Conservation (phyloP, 2,329 filamentous ascomycete genomes). For the Dothidotthia symphoricarpi region DNA sequence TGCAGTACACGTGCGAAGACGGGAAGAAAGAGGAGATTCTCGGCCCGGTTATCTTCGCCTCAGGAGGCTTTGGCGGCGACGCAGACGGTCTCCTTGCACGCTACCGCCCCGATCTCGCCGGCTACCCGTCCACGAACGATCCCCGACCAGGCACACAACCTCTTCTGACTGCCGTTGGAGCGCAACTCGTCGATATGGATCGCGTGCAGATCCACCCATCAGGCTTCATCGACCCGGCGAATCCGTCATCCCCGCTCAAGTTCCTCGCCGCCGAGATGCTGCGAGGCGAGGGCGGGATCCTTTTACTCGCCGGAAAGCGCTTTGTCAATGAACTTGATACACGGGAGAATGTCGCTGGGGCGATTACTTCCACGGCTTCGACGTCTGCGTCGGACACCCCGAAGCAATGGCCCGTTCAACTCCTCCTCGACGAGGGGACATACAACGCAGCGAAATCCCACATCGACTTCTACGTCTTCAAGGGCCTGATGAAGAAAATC, state of each 20-base stretch:
- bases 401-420: conserved; percentile 58
- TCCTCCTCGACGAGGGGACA: conserved; percentile 61
- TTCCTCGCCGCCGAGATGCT: conserved; percentile 64
- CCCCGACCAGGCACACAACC: conserved; percentile 55
- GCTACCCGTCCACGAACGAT: conserved; percentile 64
- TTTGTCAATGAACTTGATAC: conserved; percentile 66
- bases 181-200: conserved; percentile 48
- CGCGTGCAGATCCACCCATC: conserved; percentile 64
- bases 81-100: conserved; percentile 55
- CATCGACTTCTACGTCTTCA: conserved; percentile 63
- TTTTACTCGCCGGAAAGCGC: conserved; percentile 53
- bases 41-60: conserved; percentile 60
- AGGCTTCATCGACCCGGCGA: conserved; percentile 59
- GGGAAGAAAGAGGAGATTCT: conserved; percentile 43
- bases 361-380: conserved; percentile 46
- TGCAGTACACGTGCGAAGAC: conserved; percentile 48
- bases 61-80: conserved; percentile 64
- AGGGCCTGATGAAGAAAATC: conserved; percentile 58
- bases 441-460: conserved; percentile 55
- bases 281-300: conserved; percentile 61
- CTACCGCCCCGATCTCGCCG: conserved; percentile 59
- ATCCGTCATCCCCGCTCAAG: conserved; percentile 51
- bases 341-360: conserved; percentile 56
- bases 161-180: conserved; percentile 43
- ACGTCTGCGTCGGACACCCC: conserved; percentile 20